Evolutionary conservation across 495 filamentous ascomycete species (phyloP).

Genomic region (Daldinia loculata): DNA sequence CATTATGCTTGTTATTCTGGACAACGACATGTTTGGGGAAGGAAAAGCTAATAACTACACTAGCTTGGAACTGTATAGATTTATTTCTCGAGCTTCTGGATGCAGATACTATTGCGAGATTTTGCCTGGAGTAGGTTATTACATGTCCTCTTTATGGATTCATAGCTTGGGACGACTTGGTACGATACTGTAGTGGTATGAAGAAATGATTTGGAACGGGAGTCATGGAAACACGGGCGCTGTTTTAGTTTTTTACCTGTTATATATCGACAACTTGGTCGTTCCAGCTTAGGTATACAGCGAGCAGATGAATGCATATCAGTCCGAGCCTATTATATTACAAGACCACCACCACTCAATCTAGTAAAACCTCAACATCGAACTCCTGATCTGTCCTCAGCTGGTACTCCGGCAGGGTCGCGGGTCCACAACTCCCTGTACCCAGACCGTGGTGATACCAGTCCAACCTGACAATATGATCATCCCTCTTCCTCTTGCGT

Average conservation of each 20-base stretch:
- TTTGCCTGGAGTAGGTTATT: not conserved
- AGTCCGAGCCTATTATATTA: not conserved
- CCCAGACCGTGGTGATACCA: slow-evolving; percentile 65
- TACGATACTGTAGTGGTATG: not conserved
- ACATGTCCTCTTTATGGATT: slow-evolving; percentile 14
- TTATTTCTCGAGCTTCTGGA: slow-evolving; percentile 21
- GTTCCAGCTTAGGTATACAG: not conserved
- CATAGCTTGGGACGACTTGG: slow-evolving; percentile 11
- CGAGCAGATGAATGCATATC: not conserved
- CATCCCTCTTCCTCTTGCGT: slow-evolving; percentile 51
- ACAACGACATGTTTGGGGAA: not conserved
- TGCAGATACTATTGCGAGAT: slow-evolving; percentile 10
- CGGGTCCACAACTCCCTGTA: slow-evolving; percentile 61
- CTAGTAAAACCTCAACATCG: slow-evolving; percentile 58
- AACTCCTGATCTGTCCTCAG: slow-evolving; percentile 55
- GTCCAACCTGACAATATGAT: slow-evolving; percentile 68
- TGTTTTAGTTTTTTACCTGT: not conserved
- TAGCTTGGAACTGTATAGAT: slow-evolving; percentile 9
- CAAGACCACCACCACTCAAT: slow-evolving; percentile 34
- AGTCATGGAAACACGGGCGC: not conserved
- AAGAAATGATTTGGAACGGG: not conserved
- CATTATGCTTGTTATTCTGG: not conserved
- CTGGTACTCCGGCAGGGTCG: slow-evolving; percentile 61
- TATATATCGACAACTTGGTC: not conserved
- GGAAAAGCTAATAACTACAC: not conserved